Evolutionary conservation across 768 basidiomycete genomes (phyloP), one percentile per base, ranked within the genome.

Genomic region (Termitomyces sp.): DNA sequence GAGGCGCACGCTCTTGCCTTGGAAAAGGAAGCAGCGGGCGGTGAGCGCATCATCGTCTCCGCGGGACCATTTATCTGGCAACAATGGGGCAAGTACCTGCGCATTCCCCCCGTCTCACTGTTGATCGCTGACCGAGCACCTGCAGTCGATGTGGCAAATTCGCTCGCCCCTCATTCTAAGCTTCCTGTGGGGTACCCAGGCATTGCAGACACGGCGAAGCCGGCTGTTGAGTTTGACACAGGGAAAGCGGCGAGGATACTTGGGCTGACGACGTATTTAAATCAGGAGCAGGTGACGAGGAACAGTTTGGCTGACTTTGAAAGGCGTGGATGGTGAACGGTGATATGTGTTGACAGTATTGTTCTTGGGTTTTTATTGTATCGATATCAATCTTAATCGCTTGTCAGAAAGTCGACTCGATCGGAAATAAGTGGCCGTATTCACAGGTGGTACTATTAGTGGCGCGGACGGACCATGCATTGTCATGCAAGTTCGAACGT

Each of bases 1-100:
- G 70, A 74, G n/a, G 83, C 79, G 3, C 84, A 87, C 58, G 71
- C 72, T 3, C 69, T 70, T 7, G 82, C 82, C 14, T 70, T 86
- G 14, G 73, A 74, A 53, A 76, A 73, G 42, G 70, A 74, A 12
- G 76, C 72, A 4, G 85, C 85, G 0, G 76, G 77, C 7, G 80
- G 80, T 1, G 74, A 85, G 56, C 72, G 85, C 36, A 79, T 85
- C 65, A 76, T 86, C 61, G 54, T 80, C 47, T 68, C 69, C 33
- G 71, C 63, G 1, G 74, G 62, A 7, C 54, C 64, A 2, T 68
- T 50, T 47, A 60, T 66, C 9, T 71, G 69, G 69, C 67, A 71
- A 51, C 67, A 71, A n/a, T 71, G 68, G 68, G 33, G 69, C 67
- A 57, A 54, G 69, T 7, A 10, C 26, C 18, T 55, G 12, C 26